Conservation (phyloP, 495 filamentous ascomycete species). For the Apiosordaria backusii region DNA sequence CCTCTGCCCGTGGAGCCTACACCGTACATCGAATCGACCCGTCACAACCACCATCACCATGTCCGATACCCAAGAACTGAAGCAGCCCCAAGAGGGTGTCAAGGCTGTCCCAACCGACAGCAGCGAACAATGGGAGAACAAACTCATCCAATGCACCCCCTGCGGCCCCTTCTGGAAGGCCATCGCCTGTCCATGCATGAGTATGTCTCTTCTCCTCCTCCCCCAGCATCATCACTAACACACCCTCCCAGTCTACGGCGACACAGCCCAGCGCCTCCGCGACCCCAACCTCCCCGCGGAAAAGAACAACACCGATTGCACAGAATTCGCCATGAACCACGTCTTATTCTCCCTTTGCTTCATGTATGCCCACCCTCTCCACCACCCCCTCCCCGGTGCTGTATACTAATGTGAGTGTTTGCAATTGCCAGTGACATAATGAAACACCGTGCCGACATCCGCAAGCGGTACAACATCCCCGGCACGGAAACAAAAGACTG, state of each 20-base stretch:
- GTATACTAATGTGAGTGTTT: conserved; percentile 1
- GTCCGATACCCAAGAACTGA: neutral
- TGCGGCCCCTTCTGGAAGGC: neutral
- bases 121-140: neutral
- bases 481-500: conserved; percentile 49
- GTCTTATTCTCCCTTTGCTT: conserved; percentile 18
- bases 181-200: neutral
- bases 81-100: neutral
- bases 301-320: conserved; percentile 37
- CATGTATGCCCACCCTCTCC: conserved; percentile 42
- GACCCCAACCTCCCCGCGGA: conserved; percentile 44
- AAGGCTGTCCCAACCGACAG: neutral
- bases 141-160: neutral
- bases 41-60: neutral
- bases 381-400: neutral
- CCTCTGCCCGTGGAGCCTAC: too few relatives aligned
- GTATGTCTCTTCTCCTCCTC: neutral
- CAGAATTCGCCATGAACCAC: neutral
- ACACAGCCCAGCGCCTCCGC: conserved; percentile 41
- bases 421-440: conserved; percentile 34
- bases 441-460: conserved; percentile 50
- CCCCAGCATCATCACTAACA: neutral
- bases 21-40: neutral
- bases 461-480: conserved; percentile 46
- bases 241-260: conserved; percentile 38